Conservation (phyloP, 2,329 filamentous ascomycete genomes). For the Plectosphaerella sp. region DNA sequence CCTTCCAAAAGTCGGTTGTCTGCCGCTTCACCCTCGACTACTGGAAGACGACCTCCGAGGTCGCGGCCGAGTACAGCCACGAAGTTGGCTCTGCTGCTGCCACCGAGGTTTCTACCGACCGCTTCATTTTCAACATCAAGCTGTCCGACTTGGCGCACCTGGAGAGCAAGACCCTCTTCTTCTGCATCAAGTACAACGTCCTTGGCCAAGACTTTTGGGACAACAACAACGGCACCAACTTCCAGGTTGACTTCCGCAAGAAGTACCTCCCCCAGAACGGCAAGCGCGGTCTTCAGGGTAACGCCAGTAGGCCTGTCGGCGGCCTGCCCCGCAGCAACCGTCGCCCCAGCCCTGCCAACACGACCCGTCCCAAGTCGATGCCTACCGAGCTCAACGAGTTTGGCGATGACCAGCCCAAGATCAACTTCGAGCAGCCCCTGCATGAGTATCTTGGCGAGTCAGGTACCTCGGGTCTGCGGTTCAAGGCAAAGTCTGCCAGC, state of each 20-base stretch:
- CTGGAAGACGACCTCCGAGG: constrained; percentile 97
- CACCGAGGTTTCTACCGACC: constrained; percentile 79
- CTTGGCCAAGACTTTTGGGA: constrained; percentile 90
- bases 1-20: constrained; percentile 85
- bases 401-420: constrained; percentile 48
- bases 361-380: constrained; percentile 50
- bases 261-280: constrained; percentile 61
- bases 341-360: constrained; percentile 32
- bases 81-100: constrained; percentile 51
- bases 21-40: constrained; percentile 95
- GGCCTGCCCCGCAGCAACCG: constrained; percentile 66
- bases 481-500: constrained; percentile 65
- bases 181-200: constrained; percentile 86
- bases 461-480: constrained; percentile 50
- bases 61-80: constrained; percentile 77
- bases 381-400: constrained; percentile 68
- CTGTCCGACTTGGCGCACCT: constrained; percentile 86
- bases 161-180: constrained; percentile 86
- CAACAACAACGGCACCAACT: constrained; percentile 84
- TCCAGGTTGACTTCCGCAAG: constrained; percentile 89
- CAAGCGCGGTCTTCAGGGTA: constrained; percentile 48
- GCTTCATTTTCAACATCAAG: constrained; percentile 93
- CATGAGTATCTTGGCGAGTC: constrained; percentile 62
- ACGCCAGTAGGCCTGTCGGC: constrained; percentile 44
- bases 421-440: constrained; percentile 55